Evolutionary conservation across 371 early-diverging fungal genomes (phyloP), one percentile per base, ranked within the genome.

Genomic region (Mucor velutinosus): DNA sequence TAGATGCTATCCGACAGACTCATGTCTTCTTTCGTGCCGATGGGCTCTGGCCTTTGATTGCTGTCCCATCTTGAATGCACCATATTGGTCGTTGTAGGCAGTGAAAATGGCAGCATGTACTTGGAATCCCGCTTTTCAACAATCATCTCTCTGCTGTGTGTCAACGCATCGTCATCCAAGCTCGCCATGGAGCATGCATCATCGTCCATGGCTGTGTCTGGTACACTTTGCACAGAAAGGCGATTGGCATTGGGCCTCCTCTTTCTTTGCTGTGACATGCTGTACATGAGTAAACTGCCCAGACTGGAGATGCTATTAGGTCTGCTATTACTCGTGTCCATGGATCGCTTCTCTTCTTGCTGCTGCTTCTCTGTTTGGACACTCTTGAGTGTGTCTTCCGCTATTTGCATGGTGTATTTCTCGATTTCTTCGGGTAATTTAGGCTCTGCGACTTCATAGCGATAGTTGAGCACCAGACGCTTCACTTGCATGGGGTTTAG

Each of bases 381-480:
- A 75, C 49, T 75, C 19, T 85, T 85, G 23, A 84, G 74, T 0
- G 89, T 83, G 56, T 90, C 89, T 39, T 87, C 85, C 21, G 90
- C 90, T 3, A 87, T 78, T 47, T 88, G 87, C 63, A 87, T 75
- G 4, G 92, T 84, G 69, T 94, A 94, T 51, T 87, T 86, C 61
- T 84, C 86, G 2, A 95, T 82, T 51, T 91, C 94, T 15, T 85
- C 84, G 7, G 92, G 83, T 33, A 95, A 65, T 8, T 79, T 73
- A 12, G 77, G 59, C 69, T 97, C 97, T 19, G 87, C 87, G 7
- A 93, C 89, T 68, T 97, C 97, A 71, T 94, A 97, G 10, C 91
- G 86, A 74, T 97, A 97, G 43, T 83, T 80, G 10, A 86, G 81
- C 17, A 94, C 87, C 3, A 87, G 85, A 10, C 90, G 83, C 61